Base-by-base conservation (phyloP, 2,329 filamentous ascomycete genomes). In the Fusarium tanahbumbuense region DNA sequence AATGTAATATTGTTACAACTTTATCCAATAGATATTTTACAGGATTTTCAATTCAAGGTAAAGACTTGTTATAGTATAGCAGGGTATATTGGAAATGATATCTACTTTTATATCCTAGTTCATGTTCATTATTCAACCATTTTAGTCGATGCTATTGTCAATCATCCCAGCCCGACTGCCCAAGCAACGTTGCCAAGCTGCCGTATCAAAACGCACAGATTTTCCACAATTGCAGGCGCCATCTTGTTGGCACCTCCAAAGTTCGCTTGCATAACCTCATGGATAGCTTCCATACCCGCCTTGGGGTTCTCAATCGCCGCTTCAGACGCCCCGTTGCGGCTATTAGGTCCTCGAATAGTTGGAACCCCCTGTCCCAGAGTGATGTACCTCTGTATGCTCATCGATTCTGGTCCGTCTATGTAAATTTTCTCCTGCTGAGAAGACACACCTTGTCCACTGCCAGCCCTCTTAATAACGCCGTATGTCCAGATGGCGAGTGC, bases 401-500 rank as follows among this genome's bases (percentile, higher is more conserved):
- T 77, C 16, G 83, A 82, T 52, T 91, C 86, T 3, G 83, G 78
- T 3, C 83, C 86, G 56, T 92, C 90, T 0, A 92, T 80, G 68
- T 86, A 85, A 1, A 89, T 80, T 5, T 78, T 72, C 28, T 83
- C 78, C 56, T 79, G 79, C n/a, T 81, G 80, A 23, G 75, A 59
- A 5, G 75, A 59, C 15, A 76, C 53, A 67, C 75, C 75, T 70
- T 80, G 69, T 76, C 74, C 75, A 11, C 74, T 71, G 50, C 73
- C 76, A 16, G 85, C 83, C 66, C 81, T 79, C 22, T 80, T 83
- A 8, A 90, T 82, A 1, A 92, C 86, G 1, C 90, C 89, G 70
- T 91, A 92, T 0, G 87, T 86, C 92, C 92, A 93, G 42, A 93
- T 81, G 1, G 88, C 87, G 7, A 93, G 81, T 15, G 86, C 85